Base-by-base conservation (phyloP, 345 rosid species). In the Aquilaria yunnanensis region DNA sequence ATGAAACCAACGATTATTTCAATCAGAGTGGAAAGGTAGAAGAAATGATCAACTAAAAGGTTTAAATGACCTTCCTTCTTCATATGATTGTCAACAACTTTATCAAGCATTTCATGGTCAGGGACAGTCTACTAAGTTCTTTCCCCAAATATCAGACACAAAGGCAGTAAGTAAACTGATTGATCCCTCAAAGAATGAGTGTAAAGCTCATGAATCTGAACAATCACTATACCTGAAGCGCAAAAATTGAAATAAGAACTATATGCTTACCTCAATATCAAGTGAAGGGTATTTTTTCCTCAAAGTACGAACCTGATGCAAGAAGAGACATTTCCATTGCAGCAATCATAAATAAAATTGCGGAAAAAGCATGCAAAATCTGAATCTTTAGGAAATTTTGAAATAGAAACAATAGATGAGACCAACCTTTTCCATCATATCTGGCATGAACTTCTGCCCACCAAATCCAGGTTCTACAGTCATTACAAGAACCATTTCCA, bases 401-500 rank as follows among this genome's bases (percentile, higher is more conserved):
- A 37, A 5, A 59, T 30, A 16, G 56, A 14, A 61, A 56, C 4
- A 57, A 45, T 30, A 66, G 62, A 71, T 0, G 8, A 48, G 23
- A 32, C 43, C 47, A 10, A 92, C 97, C 90, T 88, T 93, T 45
- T 87, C 88, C 96, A 93, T 93, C 80, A 67, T 90, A 41, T 64
- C 77, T 23, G 83, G 92, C 92, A 93, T 93, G 80, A 93, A 93
- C 76, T 88, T 88, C 67, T 89, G 96, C 51, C 96, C 98, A 9
- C 96, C 96, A 71, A 89, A 89, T 59, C 93, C 96, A 72, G 91
- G 95, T 67, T 89, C 96, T 16, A 89, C 93, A 4, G 97, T 89
- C 97, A 92, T 89, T 63, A 92, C 92, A 62, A 90, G 99, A 69
- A 93, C 99, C 92, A 90, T 78, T 68, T 90, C 96, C 46, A 94